These are phyloP conservation scores for Polychaeton citri DNA, from an alignment of 2,329 filamentous ascomycete genomes.

Conservation along the genomic window DNA sequence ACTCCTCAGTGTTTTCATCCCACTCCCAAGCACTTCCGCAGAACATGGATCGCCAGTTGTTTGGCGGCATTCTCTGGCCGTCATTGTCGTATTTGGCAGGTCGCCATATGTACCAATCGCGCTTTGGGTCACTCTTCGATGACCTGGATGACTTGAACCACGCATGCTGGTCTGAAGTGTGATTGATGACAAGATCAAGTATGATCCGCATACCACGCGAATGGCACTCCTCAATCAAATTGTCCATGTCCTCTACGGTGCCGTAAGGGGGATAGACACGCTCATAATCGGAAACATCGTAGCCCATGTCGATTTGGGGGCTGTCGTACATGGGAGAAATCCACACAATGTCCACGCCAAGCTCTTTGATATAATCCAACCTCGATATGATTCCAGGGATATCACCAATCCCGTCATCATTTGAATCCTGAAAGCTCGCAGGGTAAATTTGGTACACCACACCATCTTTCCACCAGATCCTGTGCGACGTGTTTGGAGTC, in stretches of 20 bases:
- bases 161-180: conserved; percentile 53
- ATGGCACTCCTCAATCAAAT: conserved; percentile 44
- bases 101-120: conserved; percentile 54
- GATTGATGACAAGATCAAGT: conserved; percentile 62
- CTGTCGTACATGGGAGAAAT: conserved; percentile 52
- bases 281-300: conserved; percentile 54
- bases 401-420: conserved; percentile 46
- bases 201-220: conserved; percentile 54
- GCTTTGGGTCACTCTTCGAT: conserved; percentile 48
- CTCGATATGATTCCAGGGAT: conserved; percentile 49
- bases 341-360: conserved; percentile 53
- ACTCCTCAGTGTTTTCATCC: conserved; percentile 58
- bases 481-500: background rate
- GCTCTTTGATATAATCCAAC: conserved; percentile 44
- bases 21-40: conserved; percentile 49
- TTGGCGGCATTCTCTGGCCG: conserved; percentile 54
- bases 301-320: conserved; percentile 54
- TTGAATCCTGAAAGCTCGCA: conserved; percentile 33
- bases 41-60: conserved; percentile 60
- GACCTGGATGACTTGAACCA: conserved; percentile 58
- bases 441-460: conserved; percentile 30
- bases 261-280: conserved; percentile 51
- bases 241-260: conserved; percentile 49
- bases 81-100: conserved; percentile 27
- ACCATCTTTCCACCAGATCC: conserved; percentile 27